A percentile compares a stretch with the other conserved stretches of the same genome.
These are phyloP conservation scores for Aquanectria penicillioides DNA, from an alignment of 2,329 filamentous ascomycete genomes.

Conservation along the genomic window DNA sequence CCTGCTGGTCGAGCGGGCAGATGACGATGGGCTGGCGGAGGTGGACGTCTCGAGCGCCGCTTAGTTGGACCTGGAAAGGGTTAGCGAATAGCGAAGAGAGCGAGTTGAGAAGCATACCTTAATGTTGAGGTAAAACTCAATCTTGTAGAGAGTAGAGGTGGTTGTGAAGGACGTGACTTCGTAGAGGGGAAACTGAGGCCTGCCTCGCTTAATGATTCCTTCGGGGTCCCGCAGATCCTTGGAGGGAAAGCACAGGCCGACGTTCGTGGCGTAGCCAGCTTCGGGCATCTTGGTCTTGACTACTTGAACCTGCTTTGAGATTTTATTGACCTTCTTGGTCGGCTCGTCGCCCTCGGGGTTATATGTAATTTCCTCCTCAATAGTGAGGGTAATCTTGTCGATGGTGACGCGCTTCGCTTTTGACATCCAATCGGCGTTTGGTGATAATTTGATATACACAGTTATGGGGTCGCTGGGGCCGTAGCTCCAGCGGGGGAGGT, in stretches of 20 bases:
- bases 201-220: conserved; percentile 85
- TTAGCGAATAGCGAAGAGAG: conserved; percentile 27
- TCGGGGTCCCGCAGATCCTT: conserved; percentile 89
- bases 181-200: conserved; percentile 89
- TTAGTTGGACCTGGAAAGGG: conserved; percentile 80
- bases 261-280: conserved; percentile 90
- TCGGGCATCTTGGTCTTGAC: conserved; percentile 90
- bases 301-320: conserved; percentile 84
- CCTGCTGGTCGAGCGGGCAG: conserved; percentile 92
- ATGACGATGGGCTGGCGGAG: conserved; percentile 94
- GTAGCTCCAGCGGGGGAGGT: conserved; percentile 94
- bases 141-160: conserved; percentile 93
- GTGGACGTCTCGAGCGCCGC: conserved; percentile 86
- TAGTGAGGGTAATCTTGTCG: conserved; percentile 89
- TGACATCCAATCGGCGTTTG: conserved; percentile 89
- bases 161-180: conserved; percentile 92
- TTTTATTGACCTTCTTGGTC: conserved; percentile 85
- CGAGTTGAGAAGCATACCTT: conserved; percentile 69
- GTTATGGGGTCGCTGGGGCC: conserved; percentile 94
- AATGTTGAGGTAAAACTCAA: conserved; percentile 94
- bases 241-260: conserved; percentile 89
- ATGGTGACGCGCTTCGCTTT: conserved; percentile 95
- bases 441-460: conserved; percentile 93
- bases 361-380: conserved; percentile 98
- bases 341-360: conserved; percentile 98